phyloP scores from a whole-genome alignment of 2,329 filamentous ascomycete genomes.

The Rutstroemia sydowiana region DNA sequence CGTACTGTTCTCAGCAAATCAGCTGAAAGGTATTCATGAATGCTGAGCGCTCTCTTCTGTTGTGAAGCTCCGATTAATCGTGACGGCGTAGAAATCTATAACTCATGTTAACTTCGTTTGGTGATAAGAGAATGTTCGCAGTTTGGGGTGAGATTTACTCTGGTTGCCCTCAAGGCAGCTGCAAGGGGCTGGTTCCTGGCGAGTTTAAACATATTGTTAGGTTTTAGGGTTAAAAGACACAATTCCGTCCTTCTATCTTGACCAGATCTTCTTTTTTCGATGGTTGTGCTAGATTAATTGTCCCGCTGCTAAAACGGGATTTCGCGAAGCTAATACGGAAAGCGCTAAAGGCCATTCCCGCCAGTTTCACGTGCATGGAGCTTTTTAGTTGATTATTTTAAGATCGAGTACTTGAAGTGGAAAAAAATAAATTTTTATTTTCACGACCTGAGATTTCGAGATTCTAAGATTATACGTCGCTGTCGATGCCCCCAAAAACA shows the following conservation, averaged over 20 bases:
- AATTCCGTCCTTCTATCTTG: slow-evolving; percentile 18
- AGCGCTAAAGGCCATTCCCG: slow-evolving; percentile 5
- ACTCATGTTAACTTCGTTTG: slow-evolving; percentile 25
- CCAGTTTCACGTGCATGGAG: slow-evolving; percentile 17
- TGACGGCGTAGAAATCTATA: slow-evolving; percentile 40
- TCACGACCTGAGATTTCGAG: background rate
- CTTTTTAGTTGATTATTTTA: slow-evolving; percentile 2
- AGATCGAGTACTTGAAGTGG: background rate
- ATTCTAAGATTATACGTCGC: background rate
- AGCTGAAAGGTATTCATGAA: slow-evolving; percentile 97
- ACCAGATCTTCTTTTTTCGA: slow-evolving; percentile 11
- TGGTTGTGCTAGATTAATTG: slow-evolving; percentile 2
- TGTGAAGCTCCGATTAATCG: slow-evolving; percentile 57
- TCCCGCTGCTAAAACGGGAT: slow-evolving; percentile 7
- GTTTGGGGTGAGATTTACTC: slow-evolving; percentile 46
- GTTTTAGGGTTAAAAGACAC: slow-evolving; percentile 18
- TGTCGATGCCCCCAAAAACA: background rate
- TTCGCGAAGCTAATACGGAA: slow-evolving; percentile 15
- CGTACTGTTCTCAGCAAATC: slow-evolving; percentile 72
- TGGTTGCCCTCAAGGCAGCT: slow-evolving; percentile 70
- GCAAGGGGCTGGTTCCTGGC: slow-evolving; percentile 74
- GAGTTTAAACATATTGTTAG: slow-evolving; percentile 74
- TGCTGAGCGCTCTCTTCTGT: slow-evolving; percentile 86
- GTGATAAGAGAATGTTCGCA: slow-evolving; percentile 15
- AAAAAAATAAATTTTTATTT: background rate